Conservation (phyloP, 345 rosid genomes). For the Cardamine chenopodiifolia region DNA sequence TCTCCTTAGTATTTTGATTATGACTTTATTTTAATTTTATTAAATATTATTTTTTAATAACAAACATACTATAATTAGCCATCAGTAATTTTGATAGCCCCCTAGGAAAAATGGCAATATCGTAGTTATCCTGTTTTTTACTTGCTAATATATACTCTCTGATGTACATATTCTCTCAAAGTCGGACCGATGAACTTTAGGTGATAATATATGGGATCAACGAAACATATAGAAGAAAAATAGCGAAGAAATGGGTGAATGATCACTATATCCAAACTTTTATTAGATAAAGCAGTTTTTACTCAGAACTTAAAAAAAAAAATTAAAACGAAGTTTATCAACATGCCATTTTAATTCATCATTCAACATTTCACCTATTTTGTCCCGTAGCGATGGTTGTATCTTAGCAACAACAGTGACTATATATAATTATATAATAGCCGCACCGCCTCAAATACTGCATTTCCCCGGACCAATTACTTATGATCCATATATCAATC, state of each 20-base stretch:
- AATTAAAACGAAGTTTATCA: not conserved
- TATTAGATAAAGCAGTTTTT: not conserved
- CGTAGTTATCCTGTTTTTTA: not conserved
- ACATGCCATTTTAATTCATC: not conserved
- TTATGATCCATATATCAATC: no score
- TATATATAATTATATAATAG: not conserved
- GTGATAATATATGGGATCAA: no score
- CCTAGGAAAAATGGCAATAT: not conserved
- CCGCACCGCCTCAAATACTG: slow-evolving; percentile 34
- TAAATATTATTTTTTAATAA: not conserved
- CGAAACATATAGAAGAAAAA: not conserved
- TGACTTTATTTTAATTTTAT: not conserved
- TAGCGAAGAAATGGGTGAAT: not conserved
- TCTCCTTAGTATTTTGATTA: slow-evolving; percentile 9
- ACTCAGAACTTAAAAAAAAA: no score
- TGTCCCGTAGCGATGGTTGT: slow-evolving; percentile 11
- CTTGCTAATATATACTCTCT: not conserved
- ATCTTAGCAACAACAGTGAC: slow-evolving; percentile 11
- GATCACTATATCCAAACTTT: not conserved
- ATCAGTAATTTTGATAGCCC: not conserved
- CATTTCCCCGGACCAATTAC: not conserved
- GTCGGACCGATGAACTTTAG: no score
- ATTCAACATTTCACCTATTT: slow-evolving; percentile 14
- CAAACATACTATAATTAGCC: not conserved
- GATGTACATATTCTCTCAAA: not conserved